Percentiles rank a stretch among this genome's conserved stretches.
Conservation (phyloP, 1,284 basidiomycete species). For the Lignosus rhinocerotis region DNA sequence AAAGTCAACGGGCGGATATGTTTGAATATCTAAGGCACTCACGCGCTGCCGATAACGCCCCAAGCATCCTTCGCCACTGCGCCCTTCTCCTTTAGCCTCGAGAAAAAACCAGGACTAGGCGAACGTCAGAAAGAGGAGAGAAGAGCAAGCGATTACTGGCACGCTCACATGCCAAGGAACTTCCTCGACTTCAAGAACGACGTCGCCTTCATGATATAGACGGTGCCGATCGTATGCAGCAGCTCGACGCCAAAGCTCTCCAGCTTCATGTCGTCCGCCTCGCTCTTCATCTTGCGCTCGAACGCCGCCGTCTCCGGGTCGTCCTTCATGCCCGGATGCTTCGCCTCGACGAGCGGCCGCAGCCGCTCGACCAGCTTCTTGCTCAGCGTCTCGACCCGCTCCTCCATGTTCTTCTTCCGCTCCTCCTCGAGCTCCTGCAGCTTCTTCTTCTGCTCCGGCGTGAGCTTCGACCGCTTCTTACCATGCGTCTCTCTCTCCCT, state of each 20-base stretch:
- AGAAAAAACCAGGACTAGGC: slow-evolving; percentile 87
- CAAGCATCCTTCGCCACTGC: slow-evolving; percentile 91
- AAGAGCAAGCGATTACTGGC: not conserved
- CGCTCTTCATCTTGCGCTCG: slow-evolving; percentile 75
- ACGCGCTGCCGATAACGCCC: slow-evolving; percentile 92
- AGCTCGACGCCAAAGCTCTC: slow-evolving; percentile 98
- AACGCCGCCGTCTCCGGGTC: slow-evolving; percentile 85
- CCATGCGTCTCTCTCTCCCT: slow-evolving; percentile 32
- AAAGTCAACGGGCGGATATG: not conserved
- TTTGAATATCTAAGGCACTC: slow-evolving; percentile 33
- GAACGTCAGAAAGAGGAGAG: not conserved
- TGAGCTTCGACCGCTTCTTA: slow-evolving; percentile 64
- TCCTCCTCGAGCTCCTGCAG: slow-evolving; percentile 80
- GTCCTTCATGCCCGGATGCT: slow-evolving; percentile 81
- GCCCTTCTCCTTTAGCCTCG: slow-evolving; percentile 93
- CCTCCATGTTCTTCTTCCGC: slow-evolving; percentile 78
- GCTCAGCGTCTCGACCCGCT: slow-evolving; percentile 71
- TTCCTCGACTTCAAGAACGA: slow-evolving; percentile 91
- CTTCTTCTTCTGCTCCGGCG: slow-evolving; percentile 84
- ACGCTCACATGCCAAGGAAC: slow-evolving; percentile 82
- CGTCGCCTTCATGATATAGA: slow-evolving; percentile 93
- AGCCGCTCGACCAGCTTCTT: slow-evolving; percentile 82
- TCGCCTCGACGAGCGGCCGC: slow-evolving; percentile 87
- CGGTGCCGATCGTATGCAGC: slow-evolving; percentile 82
- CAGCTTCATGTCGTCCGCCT: slow-evolving; percentile 95